A percentile compares a stretch with the other conserved stretches of the same genome.
phyloP scores from a whole-genome alignment of 192 early-diverging fungal species.

The Coemansia aciculifera region DNA sequence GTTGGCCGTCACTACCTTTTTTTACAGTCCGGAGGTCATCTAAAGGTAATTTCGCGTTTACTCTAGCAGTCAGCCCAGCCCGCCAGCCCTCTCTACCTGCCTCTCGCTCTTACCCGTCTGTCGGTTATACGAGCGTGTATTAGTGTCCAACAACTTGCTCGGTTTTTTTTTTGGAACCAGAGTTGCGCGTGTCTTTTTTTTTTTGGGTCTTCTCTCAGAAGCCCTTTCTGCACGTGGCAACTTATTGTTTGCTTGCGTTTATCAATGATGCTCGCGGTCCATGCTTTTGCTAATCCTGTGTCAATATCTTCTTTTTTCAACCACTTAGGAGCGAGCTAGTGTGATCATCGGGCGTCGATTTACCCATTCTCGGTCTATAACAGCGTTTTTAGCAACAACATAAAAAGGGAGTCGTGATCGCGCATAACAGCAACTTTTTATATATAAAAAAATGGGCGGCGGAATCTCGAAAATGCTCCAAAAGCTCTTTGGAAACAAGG shows the following conservation, averaged over 20 bases:
- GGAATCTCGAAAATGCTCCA: constrained; percentile 57
- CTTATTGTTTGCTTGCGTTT: neutral
- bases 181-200: neutral
- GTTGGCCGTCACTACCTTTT: neutral
- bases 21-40: neutral
- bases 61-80: neutral
- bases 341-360: neutral
- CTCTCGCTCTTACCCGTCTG: neutral
- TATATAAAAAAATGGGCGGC: constrained; percentile 42
- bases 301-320: neutral
- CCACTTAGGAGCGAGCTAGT: neutral
- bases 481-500: constrained; percentile 58
- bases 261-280: neutral
- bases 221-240: neutral
- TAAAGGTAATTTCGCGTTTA: constrained; percentile 18
- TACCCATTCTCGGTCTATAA: neutral
- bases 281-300: neutral
- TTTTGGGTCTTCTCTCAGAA: neutral
- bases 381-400: neutral
- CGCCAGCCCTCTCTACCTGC: neutral
- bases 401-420: neutral
- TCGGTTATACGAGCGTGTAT: neutral
- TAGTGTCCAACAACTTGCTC: neutral
- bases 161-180: neutral
- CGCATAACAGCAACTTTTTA: neutral